phyloP scores from a whole-genome alignment of 768 basidiomycete genomes.

The Xerocomellus dryophilus region DNA sequence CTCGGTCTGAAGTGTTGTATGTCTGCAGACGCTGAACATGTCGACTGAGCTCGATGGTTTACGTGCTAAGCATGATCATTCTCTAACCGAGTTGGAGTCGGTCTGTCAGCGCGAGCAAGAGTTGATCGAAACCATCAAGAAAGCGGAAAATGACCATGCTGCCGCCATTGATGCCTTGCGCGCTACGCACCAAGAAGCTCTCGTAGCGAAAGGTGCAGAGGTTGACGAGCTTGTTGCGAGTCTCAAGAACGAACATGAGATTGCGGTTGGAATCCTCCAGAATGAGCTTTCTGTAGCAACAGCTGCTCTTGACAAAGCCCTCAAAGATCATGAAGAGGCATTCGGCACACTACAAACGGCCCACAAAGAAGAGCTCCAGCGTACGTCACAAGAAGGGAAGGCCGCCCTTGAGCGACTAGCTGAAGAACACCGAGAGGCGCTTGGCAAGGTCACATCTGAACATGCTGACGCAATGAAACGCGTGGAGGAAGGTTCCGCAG shows the following conservation, averaged over 20 bases:
- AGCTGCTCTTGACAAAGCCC: conserved; percentile 43
- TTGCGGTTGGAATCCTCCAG: conserved; percentile 37
- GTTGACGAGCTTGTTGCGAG: conserved; percentile 40
- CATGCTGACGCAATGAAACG: conserved; percentile 56
- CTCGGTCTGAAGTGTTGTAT: neutral
- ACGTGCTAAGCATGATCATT: conserved; percentile 55
- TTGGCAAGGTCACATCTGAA: conserved; percentile 48
- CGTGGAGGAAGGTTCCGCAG: conserved; percentile 57
- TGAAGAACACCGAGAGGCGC: conserved; percentile 51
- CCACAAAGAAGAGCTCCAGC: conserved; percentile 53
- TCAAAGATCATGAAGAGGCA: conserved; percentile 56
- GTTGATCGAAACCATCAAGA: conserved; percentile 48
- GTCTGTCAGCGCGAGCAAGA: conserved; percentile 56
- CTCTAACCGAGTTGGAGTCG: conserved; percentile 50
- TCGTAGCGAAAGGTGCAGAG: conserved; percentile 42
- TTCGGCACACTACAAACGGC: conserved; percentile 55
- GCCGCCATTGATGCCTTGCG: conserved; percentile 47
- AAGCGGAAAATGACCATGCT: conserved; percentile 49
- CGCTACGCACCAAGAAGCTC: conserved; percentile 42
- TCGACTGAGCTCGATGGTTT: conserved; percentile 80
- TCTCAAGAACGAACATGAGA: conserved; percentile 50
- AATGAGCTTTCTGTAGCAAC: conserved; percentile 45
- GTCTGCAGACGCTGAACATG: conserved; percentile 73
- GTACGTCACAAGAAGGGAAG: conserved; percentile 54
- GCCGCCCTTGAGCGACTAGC: conserved; percentile 45